These are phyloP conservation scores for Calonectria pseudoturangicola DNA, from an alignment of 2,329 filamentous ascomycete species.

Conservation along the genomic window DNA sequence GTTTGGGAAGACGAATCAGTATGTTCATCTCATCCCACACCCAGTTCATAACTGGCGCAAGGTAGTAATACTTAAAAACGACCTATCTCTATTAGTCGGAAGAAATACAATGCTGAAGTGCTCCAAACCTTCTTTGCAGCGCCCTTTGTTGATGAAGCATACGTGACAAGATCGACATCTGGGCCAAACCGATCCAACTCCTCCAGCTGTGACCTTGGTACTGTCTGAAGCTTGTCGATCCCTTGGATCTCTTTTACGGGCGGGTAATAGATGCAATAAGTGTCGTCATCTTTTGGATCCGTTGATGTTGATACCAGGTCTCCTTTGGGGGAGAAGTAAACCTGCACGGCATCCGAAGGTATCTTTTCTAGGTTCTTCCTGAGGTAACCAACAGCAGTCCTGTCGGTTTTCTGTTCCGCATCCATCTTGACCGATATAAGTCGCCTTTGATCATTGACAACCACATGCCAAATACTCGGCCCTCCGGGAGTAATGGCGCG, in stretches of 20 bases:
- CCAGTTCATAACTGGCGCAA: slow-evolving; percentile 42
- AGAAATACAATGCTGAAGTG: background rate
- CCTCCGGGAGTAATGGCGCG: slow-evolving; percentile 38
- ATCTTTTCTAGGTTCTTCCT: slow-evolving; percentile 45
- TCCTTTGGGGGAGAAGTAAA: slow-evolving; percentile 47
- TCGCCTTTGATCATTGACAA: slow-evolving; percentile 56
- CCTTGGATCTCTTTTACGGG: slow-evolving; percentile 45
- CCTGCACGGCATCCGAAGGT: slow-evolving; percentile 32
- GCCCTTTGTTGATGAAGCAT: slow-evolving; percentile 5
- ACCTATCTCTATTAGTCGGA: slow-evolving; percentile 30
- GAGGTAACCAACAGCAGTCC: slow-evolving; percentile 51
- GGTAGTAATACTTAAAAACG: slow-evolving; percentile 61
- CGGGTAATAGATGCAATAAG: slow-evolving; percentile 51
- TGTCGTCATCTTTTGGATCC: slow-evolving; percentile 55
- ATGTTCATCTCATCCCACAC: slow-evolving; percentile 61
- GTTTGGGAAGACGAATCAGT: slow-evolving; percentile 58
- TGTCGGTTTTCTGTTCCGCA: slow-evolving; percentile 46
- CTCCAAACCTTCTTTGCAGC: slow-evolving; percentile 20
- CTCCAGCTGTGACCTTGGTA: slow-evolving; percentile 51
- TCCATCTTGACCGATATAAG: slow-evolving; percentile 56
- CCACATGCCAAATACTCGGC: slow-evolving; percentile 54
- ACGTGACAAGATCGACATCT: slow-evolving; percentile 54
- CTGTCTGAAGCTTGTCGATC: slow-evolving; percentile 44
- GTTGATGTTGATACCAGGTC: slow-evolving; percentile 48
- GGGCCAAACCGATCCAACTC: slow-evolving; percentile 57